These are phyloP conservation scores for Allium fistulosum DNA, from an alignment of 106 monocot genomes.

Conservation along the genomic window DNA sequence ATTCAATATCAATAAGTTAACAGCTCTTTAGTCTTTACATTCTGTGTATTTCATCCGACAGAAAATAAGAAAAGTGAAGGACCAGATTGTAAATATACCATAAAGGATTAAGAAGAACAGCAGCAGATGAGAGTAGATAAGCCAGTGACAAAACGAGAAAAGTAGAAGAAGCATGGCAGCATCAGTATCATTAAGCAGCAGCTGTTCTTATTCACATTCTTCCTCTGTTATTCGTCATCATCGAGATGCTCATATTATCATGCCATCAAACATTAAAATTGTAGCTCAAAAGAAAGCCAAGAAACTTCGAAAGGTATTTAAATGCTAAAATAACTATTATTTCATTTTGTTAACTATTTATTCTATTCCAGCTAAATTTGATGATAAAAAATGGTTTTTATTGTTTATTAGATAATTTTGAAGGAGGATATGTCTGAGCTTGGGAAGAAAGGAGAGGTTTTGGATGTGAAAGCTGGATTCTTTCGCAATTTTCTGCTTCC, in stretches of 20 bases:
- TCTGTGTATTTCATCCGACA: no score
- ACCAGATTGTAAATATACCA: no score
- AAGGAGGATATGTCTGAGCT: conserved; percentile 77
- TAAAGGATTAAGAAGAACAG: no score
- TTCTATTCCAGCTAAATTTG: background rate
- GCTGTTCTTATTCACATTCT: background rate
- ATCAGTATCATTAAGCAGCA: background rate
- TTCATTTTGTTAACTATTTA: background rate
- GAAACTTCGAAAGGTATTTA: conserved; percentile 56
- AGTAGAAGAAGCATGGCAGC: no score
- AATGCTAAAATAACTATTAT: background rate
- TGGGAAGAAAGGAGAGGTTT: conserved; percentile 71
- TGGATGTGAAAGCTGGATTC: conserved; percentile 86
- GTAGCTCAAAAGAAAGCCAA: conserved; percentile 77
- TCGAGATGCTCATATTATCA: background rate
- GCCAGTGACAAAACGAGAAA: no score
- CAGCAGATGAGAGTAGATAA: no score
- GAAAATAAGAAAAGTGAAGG: no score
- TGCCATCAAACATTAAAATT: conserved; percentile 2
- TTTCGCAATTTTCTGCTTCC: conserved; percentile 87
- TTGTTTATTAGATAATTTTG: conserved; percentile 50
- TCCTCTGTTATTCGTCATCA: background rate
- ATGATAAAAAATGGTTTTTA: background rate
- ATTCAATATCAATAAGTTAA: no score
- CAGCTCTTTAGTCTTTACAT: no score